Conservation (phyloP, 768 basidiomycete species). For the Phanerodontia chrysosporium region DNA sequence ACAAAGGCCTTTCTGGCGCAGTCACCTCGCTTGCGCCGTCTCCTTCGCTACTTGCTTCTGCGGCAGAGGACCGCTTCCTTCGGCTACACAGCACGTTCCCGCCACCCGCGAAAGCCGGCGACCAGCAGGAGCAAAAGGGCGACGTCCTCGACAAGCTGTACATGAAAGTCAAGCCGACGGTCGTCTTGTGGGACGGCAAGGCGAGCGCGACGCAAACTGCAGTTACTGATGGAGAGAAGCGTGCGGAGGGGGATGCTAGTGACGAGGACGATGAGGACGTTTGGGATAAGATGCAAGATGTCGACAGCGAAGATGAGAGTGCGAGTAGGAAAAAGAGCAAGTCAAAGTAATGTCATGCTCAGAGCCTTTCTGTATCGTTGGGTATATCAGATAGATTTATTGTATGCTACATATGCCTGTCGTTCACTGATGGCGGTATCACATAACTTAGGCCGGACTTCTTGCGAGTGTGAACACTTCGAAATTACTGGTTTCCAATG, state of each 20-base stretch:
- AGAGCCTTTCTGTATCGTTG: neutral
- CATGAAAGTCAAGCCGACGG: conserved; percentile 58
- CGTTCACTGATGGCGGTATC: no score
- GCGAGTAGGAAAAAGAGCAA: conserved; percentile 22
- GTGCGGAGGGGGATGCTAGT: conserved; percentile 29
- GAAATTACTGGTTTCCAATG: conserved; percentile 43
- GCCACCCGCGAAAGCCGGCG: conserved; percentile 43
- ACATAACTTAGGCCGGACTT: neutral
- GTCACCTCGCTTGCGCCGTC: conserved; percentile 60
- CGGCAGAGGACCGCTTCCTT: conserved; percentile 63
- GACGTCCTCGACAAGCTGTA: conserved; percentile 60
- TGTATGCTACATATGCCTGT: neutral
- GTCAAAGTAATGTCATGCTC: conserved; percentile 1
- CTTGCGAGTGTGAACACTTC: neutral
- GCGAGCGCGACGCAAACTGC: conserved; percentile 12
- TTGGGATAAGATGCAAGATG: conserved; percentile 64
- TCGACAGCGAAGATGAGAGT: conserved; percentile 35
- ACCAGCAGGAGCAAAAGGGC: conserved; percentile 54
- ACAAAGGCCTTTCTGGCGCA: conserved; percentile 73
- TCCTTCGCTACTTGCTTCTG: conserved; percentile 51
- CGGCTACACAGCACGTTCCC: conserved; percentile 63
- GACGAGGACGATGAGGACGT: conserved; percentile 52
- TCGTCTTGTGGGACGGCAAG: conserved; percentile 56
- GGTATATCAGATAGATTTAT: neutral
- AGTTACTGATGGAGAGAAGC: conserved; percentile 48